Percentiles rank a stretch among this genome's conserved stretches.
phyloP scores from a whole-genome alignment of 805 yeast genomes.

The Monosporozyma aquatica region DNA sequence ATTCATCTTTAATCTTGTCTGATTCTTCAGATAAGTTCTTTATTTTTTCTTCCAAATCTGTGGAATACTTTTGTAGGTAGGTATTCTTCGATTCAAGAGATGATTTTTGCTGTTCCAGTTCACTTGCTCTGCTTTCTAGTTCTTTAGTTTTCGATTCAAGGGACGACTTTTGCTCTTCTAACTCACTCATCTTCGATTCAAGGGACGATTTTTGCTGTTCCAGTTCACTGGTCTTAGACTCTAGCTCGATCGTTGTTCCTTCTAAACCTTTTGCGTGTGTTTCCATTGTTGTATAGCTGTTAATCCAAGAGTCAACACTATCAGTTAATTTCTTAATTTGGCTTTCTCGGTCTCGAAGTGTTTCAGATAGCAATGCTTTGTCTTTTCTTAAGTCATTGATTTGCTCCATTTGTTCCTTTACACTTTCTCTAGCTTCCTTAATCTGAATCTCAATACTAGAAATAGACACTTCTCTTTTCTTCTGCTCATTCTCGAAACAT shows the following conservation, averaged over 20 bases:
- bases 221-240: neutral
- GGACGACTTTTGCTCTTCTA: neutral
- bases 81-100: neutral
- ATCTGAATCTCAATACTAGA: slow-evolving; percentile 1
- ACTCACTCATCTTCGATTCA: neutral
- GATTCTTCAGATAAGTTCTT: neutral
- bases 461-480: neutral
- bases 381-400: neutral
- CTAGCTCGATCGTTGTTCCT: neutral
- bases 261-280: neutral
- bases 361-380: neutral
- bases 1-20: neutral
- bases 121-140: neutral
- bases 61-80: neutral
- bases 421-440: neutral
- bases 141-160: neutral
- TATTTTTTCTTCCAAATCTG: slow-evolving; percentile 1
- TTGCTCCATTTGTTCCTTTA: slow-evolving; percentile 1
- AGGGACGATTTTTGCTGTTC: too few species aligned
- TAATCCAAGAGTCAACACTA: slow-evolving; percentile 1
- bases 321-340: neutral
- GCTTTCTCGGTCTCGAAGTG: neutral
- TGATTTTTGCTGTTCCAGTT: neutral
- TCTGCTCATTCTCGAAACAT: neutral
- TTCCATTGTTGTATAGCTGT: neutral